A percentile compares a stretch with the other conserved stretches of the same genome.
Evolutionary conservation across 495 filamentous ascomycete species (phyloP).

Genomic region (Neurospora intermedia): DNA sequence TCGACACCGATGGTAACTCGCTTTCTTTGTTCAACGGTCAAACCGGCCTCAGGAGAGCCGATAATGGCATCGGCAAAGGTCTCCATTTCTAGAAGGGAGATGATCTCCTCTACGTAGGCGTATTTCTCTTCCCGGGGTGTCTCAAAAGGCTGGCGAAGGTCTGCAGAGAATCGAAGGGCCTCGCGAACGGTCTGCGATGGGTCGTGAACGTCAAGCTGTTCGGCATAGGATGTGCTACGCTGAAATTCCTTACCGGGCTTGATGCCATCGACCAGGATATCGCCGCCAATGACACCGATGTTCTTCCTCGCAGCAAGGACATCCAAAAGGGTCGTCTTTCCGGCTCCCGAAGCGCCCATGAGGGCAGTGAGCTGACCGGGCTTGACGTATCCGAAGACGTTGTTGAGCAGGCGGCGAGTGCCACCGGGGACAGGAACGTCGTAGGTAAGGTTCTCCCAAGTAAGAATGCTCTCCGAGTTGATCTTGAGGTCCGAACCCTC

Average conservation of each 20-base stretch:
- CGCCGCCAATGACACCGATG: slow-evolving; percentile 64
- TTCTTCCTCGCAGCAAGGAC: slow-evolving; percentile 68
- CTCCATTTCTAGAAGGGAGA: slow-evolving; percentile 72
- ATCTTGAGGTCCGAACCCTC: slow-evolving; percentile 49
- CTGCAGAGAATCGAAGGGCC: slow-evolving; percentile 73
- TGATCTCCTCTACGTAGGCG: slow-evolving; percentile 73
- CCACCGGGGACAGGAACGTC: slow-evolving; percentile 63
- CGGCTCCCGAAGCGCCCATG: slow-evolving; percentile 80
- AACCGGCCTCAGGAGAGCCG: slow-evolving; percentile 61
- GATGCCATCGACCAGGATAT: slow-evolving; percentile 63
- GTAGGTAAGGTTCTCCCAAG: slow-evolving; percentile 72
- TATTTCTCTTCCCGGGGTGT: slow-evolving; percentile 64
- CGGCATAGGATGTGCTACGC: slow-evolving; percentile 68
- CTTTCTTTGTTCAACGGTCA: slow-evolving; percentile 86
- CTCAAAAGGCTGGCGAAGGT: slow-evolving; percentile 65
- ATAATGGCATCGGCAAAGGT: slow-evolving; percentile 78
- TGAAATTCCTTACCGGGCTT: slow-evolving; percentile 62
- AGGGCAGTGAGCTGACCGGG: slow-evolving; percentile 71
- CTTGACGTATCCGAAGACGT: slow-evolving; percentile 67
- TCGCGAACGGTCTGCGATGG: slow-evolving; percentile 70
- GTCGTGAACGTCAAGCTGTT: slow-evolving; percentile 78
- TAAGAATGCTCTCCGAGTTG: slow-evolving; percentile 58
- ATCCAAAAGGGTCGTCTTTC: slow-evolving; percentile 76
- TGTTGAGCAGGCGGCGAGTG: slow-evolving; percentile 55
- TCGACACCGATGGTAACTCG: slow-evolving; percentile 87